phyloP scores from a whole-genome alignment of 257 asterid genomes.

The Osmanthus fragrans region DNA sequence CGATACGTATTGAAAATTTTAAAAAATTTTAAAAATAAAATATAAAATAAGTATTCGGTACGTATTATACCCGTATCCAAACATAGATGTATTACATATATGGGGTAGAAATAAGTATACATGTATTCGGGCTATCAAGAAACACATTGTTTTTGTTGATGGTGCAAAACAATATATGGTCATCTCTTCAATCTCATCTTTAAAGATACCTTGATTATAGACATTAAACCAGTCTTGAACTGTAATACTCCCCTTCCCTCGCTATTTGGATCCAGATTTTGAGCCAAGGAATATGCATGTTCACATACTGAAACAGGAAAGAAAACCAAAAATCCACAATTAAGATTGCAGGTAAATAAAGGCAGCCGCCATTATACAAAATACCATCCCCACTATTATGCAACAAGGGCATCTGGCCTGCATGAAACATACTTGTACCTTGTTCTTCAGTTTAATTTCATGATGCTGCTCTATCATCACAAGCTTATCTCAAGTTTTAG shows the following conservation, averaged over 20 bases:
- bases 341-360: constrained; percentile 18
- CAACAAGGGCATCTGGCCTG: not conserved
- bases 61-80: no score
- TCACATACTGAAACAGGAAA: constrained; percentile 74
- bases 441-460: constrained; percentile 3
- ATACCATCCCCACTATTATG: not conserved
- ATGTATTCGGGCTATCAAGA: not conserved
- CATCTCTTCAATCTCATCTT: constrained; percentile 2
- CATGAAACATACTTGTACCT: constrained; percentile 8
- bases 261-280: constrained; percentile 97
- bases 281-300: constrained; percentile 95
- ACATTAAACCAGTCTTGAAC: constrained; percentile 98
- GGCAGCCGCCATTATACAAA: not conserved
- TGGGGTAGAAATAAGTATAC: no score
- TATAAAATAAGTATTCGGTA: no score
- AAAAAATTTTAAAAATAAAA: no score
- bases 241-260: constrained; percentile 99
- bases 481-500: not conserved
- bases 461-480: constrained; percentile 8
- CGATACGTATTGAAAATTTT: no score
- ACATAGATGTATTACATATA: no score
- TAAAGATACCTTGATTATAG: constrained; percentile 85
- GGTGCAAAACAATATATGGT: constrained; percentile 3
- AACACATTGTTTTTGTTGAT: constrained; percentile 1
- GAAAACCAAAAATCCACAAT: constrained; percentile 20